Percentiles rank a stretch among this genome's conserved stretches.
phyloP scores from a whole-genome alignment of 2,329 filamentous ascomycete genomes.

The Clarireedia paspali region DNA sequence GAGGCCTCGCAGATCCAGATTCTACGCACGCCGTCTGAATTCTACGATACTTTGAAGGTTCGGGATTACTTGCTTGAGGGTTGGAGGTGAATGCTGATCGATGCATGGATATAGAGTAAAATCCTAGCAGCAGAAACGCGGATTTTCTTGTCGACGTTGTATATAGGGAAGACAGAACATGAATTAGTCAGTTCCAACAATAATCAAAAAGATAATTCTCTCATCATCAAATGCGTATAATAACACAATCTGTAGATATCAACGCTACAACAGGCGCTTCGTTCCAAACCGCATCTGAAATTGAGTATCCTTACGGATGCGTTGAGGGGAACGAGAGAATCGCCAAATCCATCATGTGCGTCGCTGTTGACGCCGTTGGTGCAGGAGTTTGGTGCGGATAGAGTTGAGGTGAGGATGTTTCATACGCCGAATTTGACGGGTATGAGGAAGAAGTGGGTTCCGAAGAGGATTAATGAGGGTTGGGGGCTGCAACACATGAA shows the following conservation, averaged over 20 bases:
- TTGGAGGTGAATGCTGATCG: conserved; percentile 17
- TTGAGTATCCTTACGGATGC: conserved; percentile 89
- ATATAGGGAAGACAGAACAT: conserved; percentile 88
- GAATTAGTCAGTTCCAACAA: conserved; percentile 54
- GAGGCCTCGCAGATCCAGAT: conserved; percentile 73
- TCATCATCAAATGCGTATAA: neutral
- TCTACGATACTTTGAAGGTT: conserved; percentile 88
- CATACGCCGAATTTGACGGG: conserved; percentile 95
- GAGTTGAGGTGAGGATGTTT: conserved; percentile 94
- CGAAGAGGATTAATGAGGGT: conserved; percentile 89
- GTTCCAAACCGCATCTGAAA: conserved; percentile 64
- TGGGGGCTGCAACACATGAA: conserved; percentile 99
- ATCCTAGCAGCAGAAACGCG: conserved; percentile 71
- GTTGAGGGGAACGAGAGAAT: conserved; percentile 83
- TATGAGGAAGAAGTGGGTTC: conserved; percentile 72
- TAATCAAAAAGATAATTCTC: neutral
- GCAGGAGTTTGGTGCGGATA: conserved; percentile 69
- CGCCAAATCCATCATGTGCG: conserved; percentile 76
- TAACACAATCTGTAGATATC: conserved; percentile 47
- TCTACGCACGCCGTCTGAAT: conserved; percentile 73
- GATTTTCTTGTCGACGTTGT: conserved; percentile 92
- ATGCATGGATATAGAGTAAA: conserved; percentile 50
- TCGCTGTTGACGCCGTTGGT: conserved; percentile 82
- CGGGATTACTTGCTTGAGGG: conserved; percentile 15
- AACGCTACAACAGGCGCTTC: conserved; percentile 67